Base-by-base conservation (phyloP, 768 basidiomycete genomes). In the Kwoniella sp. region DNA sequence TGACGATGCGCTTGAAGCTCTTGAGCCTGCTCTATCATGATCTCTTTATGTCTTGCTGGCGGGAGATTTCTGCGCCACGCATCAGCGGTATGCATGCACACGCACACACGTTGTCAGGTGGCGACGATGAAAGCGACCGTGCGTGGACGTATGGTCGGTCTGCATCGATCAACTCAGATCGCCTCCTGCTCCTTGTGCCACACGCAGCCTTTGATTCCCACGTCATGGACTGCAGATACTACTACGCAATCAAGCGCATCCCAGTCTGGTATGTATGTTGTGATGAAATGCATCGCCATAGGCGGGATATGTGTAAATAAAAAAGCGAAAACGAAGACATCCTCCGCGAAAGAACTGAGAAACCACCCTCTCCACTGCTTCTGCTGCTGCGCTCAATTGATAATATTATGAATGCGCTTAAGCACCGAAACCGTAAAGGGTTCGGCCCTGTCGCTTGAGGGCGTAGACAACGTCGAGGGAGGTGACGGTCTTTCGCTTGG, bases 401-500 rank as follows among this genome's bases (percentile, higher is more conserved):
- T 45, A 5, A 17, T 25, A n/a, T 55, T 9, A 34, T 34, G 37
- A 29, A 55, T 45, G n/a, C 60, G 68, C 61, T 81, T 79, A 85
- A 58, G 82, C 81, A 66, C 84, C 84, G 82, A 85, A 86, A 76
- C 85, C 86, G 79, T 86, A 86, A 65, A 87, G 84, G 60, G 85
- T 85, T 68, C 85, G 82, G 55, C 86, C 86, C 58, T 85, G 85
- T 63, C 86, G 81, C 83, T 87, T 86, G 74, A 86, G 83, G 22
- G 86, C 86, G 80, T 87, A 86, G 66, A 87, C 86, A 64, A 87
- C 86, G 73, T 87, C 86, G 76, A 87, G 85, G n/a, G 86, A 85
- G 17, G 85, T 87, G 68, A 86, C 85, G 38, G 81, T 81, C 81
- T 81, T 81, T 56, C 81, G 67, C 79, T 82, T 97, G 45, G 93